phyloP scores from a whole-genome alignment of 164 flowering plant species.

The Vitis labrusca region DNA sequence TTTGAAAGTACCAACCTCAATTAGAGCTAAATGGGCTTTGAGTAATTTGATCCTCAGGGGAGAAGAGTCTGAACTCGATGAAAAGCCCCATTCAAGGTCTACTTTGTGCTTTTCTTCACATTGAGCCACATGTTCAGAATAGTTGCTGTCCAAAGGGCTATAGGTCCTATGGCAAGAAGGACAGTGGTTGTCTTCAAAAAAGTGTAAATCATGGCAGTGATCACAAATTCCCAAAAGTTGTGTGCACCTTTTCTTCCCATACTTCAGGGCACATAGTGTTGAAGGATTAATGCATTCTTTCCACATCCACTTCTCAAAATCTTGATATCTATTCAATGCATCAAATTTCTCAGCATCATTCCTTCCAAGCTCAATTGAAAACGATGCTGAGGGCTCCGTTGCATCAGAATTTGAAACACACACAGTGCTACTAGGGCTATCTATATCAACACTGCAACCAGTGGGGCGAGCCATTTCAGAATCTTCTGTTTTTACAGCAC shows the following conservation, averaged over 20 bases:
- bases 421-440: constrained; percentile 46
- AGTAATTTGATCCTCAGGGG: constrained; percentile 61
- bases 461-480: constrained; percentile 26
- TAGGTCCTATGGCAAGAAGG: constrained; percentile 53
- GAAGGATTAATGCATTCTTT: constrained; percentile 58
- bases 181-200: constrained; percentile 53
- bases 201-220: constrained; percentile 42
- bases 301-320: constrained; percentile 82
- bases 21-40: constrained; percentile 52
- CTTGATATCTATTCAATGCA: constrained; percentile 56
- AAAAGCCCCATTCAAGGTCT: constrained; percentile 14
- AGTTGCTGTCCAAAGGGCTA: constrained; percentile 14
- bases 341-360: constrained; percentile 41
- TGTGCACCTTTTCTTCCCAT: constrained; percentile 58
- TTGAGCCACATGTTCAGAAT: constrained; percentile 50
- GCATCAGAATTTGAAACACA: constrained; percentile 32
- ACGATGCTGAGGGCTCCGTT: constrained; percentile 53
- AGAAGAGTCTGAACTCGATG: constrained; percentile 21
- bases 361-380: constrained; percentile 57
- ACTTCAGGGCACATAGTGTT: constrained; percentile 53
- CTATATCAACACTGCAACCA: constrained; percentile 27
- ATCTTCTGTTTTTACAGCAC: constrained; percentile 29
- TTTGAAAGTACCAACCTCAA: constrained; percentile 54
- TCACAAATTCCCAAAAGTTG: constrained; percentile 52
- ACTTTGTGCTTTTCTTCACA: constrained; percentile 35